A percentile compares a stretch with the other conserved stretches of the same genome.
These are phyloP conservation scores for Chrysosphaeria jannelii DNA, from an alignment of 2,329 filamentous ascomycete genomes.

Conservation along the genomic window DNA sequence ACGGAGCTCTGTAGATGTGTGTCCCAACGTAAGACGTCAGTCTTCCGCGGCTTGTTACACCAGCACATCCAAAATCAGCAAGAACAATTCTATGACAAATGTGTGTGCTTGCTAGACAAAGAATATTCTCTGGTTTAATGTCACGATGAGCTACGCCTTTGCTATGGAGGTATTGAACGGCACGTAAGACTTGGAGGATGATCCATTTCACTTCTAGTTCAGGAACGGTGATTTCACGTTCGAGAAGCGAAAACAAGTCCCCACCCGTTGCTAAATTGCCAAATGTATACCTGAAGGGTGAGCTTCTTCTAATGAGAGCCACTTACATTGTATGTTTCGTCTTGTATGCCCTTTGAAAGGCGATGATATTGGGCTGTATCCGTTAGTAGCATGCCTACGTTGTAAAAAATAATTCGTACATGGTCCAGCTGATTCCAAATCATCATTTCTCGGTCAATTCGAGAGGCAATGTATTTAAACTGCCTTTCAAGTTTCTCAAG, in stretches of 20 bases:
- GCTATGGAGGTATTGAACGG: conserved; percentile 16
- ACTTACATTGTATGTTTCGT: conserved; percentile 17
- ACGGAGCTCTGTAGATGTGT: conserved; percentile 18
- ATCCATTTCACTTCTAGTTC: conserved; percentile 16
- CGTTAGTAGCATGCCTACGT: conserved; percentile 3
- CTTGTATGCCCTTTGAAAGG: conserved; percentile 18
- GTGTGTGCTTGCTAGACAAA: conserved; percentile 16
- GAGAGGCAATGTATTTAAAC: conserved; percentile 7
- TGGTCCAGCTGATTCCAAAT: conserved; percentile 22
- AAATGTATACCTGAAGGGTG: conserved; percentile 18
- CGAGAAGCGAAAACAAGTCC: conserved; percentile 19
- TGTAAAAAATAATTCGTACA: conserved; percentile 12
- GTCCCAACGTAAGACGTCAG: conserved; percentile 17
- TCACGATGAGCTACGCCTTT: conserved; percentile 21
- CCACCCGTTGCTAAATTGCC: conserved; percentile 24
- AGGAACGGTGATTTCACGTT: conserved; percentile 9
- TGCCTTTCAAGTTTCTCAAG: conserved; percentile 10
- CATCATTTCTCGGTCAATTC: conserved; percentile 18
- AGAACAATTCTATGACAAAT: conserved; percentile 16
- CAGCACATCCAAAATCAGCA: conserved; percentile 21
- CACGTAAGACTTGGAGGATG: conserved; percentile 16
- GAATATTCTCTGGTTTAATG: conserved; percentile 22
- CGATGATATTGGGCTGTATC: conserved; percentile 21
- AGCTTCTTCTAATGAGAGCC: conserved; percentile 2
- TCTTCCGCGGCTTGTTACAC: conserved; percentile 12